Percentiles rank a stretch among this genome's conserved stretches.
Conservation (phyloP, 371 early-diverging fungal genomes). For the Mortierella sp. region DNA sequence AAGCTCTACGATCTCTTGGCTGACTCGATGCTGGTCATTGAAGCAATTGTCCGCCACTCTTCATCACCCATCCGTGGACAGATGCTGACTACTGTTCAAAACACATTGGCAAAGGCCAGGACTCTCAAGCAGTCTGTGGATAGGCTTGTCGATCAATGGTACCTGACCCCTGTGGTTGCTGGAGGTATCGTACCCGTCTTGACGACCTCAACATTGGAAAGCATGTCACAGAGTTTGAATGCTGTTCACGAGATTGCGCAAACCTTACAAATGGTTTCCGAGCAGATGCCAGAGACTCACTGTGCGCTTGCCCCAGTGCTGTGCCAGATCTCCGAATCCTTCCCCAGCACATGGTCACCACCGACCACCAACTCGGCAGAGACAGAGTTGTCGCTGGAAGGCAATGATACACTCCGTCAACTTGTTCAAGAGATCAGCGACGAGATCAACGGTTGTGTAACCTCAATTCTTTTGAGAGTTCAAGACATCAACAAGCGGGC, state of each 20-base stretch:
- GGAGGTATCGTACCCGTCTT: slow-evolving; percentile 40
- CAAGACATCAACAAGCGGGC: slow-evolving; percentile 40
- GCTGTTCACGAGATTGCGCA: slow-evolving; percentile 39
- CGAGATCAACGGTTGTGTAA: slow-evolving; percentile 49
- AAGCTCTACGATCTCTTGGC: slow-evolving; percentile 57
- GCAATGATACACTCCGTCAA: slow-evolving; percentile 27
- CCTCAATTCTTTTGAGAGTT: slow-evolving; percentile 45
- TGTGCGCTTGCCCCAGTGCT: slow-evolving; percentile 29
- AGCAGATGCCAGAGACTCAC: slow-evolving; percentile 48
- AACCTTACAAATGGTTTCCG: slow-evolving; percentile 20
- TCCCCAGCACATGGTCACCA: slow-evolving; percentile 29
- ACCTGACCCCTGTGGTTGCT: slow-evolving; percentile 32
- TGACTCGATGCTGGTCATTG: slow-evolving; percentile 48
- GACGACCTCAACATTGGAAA: slow-evolving; percentile 27
- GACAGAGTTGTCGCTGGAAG: slow-evolving; percentile 23
- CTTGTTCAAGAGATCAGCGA: slow-evolving; percentile 44
- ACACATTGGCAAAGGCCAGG: slow-evolving; percentile 24
- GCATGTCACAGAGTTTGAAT: slow-evolving; percentile 28
- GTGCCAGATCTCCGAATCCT: slow-evolving; percentile 51
- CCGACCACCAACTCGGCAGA: not conserved
- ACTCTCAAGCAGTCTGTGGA: slow-evolving; percentile 41
- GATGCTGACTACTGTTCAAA: slow-evolving; percentile 27
- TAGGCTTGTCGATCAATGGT: slow-evolving; percentile 42
- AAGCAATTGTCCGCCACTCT: slow-evolving; percentile 44
- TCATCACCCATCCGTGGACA: slow-evolving; percentile 29